A percentile compares a stretch with the other conserved stretches of the same genome.
These are phyloP conservation scores for Endogone sp. DNA, from an alignment of 192 early-diverging fungal genomes.

Conservation along the genomic window DNA sequence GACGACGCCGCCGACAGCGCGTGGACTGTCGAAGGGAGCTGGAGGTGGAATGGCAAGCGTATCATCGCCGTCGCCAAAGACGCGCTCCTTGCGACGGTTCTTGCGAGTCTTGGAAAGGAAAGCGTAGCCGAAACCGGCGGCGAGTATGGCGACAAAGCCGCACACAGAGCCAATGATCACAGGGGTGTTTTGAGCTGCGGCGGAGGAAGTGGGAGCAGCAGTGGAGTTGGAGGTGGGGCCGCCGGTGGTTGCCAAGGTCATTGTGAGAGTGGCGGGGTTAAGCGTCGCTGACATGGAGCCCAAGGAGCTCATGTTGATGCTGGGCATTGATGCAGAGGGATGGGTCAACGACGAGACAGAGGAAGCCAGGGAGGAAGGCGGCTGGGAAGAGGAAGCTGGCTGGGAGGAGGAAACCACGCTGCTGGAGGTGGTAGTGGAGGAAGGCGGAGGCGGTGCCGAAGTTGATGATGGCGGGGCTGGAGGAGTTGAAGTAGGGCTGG, in stretches of 20 bases:
- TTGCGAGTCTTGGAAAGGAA: conserved; percentile 32
- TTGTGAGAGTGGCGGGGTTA: neutral
- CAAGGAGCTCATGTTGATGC: neutral
- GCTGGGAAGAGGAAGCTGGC: neutral
- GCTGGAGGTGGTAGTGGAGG: too few species aligned
- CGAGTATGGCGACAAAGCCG: conserved; percentile 30
- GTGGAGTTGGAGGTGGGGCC: neutral
- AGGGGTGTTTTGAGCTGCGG: conserved; percentile 18
- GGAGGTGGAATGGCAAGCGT: conserved; percentile 2
- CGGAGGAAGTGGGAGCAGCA: neutral
- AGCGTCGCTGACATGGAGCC: neutral
- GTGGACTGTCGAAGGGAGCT: conserved; percentile 12
- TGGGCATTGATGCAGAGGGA: neutral
- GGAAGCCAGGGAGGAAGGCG: neutral
- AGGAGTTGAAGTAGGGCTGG: neutral
- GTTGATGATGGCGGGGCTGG: neutral
- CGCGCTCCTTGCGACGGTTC: conserved; percentile 15
- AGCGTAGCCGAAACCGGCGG: conserved; percentile 32
- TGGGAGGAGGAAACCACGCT: too few species aligned
- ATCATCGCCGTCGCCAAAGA: conserved; percentile 18
- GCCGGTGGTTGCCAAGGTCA: neutral
- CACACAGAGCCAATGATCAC: conserved; percentile 33
- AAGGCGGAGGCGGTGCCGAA: neutral
- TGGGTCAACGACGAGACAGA: neutral
- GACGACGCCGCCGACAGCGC: neutral